Conservation (phyloP, 371 early-diverging fungal genomes). For the Zancudomyces culisetae region DNA sequence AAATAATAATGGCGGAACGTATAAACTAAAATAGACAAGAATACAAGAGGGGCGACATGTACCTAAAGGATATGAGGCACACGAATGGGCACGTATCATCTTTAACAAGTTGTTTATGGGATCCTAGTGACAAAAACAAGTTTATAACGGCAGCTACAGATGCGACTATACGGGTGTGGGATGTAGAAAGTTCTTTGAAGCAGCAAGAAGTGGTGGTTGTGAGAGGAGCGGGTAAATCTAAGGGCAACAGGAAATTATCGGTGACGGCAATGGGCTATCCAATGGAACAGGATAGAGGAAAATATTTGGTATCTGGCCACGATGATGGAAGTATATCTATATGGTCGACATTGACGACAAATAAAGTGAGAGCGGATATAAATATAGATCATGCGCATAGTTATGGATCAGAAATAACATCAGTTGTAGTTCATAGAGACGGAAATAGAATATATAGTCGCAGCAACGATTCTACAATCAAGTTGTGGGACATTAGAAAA, state of each 20-base stretch:
- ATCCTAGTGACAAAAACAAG: conserved; percentile 38
- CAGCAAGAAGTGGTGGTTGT: conserved; percentile 59
- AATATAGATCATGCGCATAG: neutral
- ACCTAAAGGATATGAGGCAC: conserved; percentile 67
- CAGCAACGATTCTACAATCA: neutral
- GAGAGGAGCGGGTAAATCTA: conserved; percentile 48
- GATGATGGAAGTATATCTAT: conserved; percentile 19
- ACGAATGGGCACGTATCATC: conserved; percentile 80
- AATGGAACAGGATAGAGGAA: conserved; percentile 6
- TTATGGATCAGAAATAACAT: conserved; percentile 27
- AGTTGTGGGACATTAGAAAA: conserved; percentile 71
- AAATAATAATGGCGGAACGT: too few relatives aligned
- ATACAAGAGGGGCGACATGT: conserved; percentile 81
- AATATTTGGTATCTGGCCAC: neutral
- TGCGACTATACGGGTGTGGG: conserved; percentile 79
- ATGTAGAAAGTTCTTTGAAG: conserved; percentile 44
- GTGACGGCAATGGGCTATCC: conserved; percentile 13
- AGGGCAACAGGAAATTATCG: conserved; percentile 28
- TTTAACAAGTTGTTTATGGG: conserved; percentile 64
- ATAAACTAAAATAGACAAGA: conserved; percentile 24
- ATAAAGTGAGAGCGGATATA: too few relatives aligned
- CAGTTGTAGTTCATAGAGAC: conserved; percentile 65
- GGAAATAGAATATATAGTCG: conserved; percentile 59
- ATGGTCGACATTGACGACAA: too few relatives aligned
- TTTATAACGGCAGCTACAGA: conserved; percentile 73